A percentile compares a stretch with the other conserved stretches of the same genome.
Conservation (phyloP, 805 yeast species). For the Yarrowia porcina region DNA sequence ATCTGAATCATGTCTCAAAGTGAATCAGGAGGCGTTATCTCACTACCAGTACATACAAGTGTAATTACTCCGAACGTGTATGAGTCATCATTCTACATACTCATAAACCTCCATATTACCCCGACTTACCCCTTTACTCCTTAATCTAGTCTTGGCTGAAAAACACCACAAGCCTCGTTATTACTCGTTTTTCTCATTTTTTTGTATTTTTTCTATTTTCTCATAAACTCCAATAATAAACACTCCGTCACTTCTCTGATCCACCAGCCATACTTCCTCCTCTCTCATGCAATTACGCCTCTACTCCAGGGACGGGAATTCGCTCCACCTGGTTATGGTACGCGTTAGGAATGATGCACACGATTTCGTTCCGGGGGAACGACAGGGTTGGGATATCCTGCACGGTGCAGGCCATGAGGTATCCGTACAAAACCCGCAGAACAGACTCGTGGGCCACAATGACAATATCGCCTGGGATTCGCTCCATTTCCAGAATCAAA, state of each 20-base stretch:
- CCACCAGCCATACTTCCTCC: neutral
- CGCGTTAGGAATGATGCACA: slow-evolving; percentile 84
- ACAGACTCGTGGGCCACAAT: slow-evolving; percentile 93
- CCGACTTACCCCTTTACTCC: no score
- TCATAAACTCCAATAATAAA: no score
- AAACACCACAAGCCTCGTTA: no score
- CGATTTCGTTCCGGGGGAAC: slow-evolving; percentile 78
- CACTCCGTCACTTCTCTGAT: neutral
- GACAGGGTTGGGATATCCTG: slow-evolving; percentile 76
- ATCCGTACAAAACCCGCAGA: slow-evolving; percentile 85
- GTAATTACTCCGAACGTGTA: no score
- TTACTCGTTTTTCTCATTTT: no score
- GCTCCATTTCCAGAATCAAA: slow-evolving; percentile 85
- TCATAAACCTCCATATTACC: no score
- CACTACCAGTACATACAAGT: no score
- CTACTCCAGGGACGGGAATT: slow-evolving; percentile 31
- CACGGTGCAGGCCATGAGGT: slow-evolving; percentile 87
- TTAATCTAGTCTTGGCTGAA: no score
- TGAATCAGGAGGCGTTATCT: no score
- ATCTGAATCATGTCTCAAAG: no score
- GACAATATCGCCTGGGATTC: slow-evolving; percentile 74
- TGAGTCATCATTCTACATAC: no score
- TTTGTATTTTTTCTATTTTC: no score
- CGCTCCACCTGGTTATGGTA: slow-evolving; percentile 43
- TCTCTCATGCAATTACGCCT: slow-evolving; percentile 22